phyloP scores from a whole-genome alignment of 139 green algal genomes.

The Yamagishiella unicocca region DNA sequence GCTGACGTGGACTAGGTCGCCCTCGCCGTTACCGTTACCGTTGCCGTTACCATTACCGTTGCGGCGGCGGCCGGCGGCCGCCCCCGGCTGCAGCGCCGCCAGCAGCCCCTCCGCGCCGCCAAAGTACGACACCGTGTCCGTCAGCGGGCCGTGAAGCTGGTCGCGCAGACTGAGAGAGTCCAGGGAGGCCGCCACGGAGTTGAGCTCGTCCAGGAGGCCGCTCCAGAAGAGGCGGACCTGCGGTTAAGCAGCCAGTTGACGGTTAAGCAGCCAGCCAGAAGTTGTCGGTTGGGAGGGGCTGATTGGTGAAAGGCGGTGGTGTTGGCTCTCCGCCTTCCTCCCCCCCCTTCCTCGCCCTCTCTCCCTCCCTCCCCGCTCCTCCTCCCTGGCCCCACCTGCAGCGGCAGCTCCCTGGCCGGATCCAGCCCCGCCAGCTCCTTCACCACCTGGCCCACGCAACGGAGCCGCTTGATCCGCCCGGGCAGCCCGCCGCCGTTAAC shows the following conservation, averaged over 20 bases:
- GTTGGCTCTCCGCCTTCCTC: no score
- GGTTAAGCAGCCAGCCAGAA: no score
- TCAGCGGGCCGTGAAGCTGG: conserved; percentile 34
- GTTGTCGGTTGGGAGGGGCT: no score
- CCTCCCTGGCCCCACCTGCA: conserved; percentile 13
- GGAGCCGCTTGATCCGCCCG: conserved; percentile 44
- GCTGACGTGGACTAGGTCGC: conserved; percentile 33
- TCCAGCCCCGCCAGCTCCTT: conserved; percentile 27
- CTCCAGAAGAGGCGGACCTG: conserved; percentile 31
- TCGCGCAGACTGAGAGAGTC: conserved; percentile 48
- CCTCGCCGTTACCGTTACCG: not conserved
- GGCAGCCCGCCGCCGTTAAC: conserved; percentile 1
- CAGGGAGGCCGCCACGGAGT: conserved; percentile 6
- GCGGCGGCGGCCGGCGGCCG: not conserved
- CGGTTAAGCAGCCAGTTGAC: no score
- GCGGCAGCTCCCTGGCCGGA: conserved; percentile 3
- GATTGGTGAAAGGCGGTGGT: no score
- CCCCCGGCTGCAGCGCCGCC: not conserved
- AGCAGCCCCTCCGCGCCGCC: conserved; percentile 20
- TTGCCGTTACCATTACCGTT: not conserved
- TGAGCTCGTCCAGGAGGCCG: conserved; percentile 59
- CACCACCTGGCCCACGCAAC: conserved; percentile 20
- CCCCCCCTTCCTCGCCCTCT: not conserved
- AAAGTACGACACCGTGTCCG: conserved; percentile 48
- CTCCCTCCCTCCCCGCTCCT: not conserved